These are phyloP conservation scores for Neohortaea acidophila DNA, from an alignment of 495 filamentous ascomycete genomes.

Conservation along the genomic window DNA sequence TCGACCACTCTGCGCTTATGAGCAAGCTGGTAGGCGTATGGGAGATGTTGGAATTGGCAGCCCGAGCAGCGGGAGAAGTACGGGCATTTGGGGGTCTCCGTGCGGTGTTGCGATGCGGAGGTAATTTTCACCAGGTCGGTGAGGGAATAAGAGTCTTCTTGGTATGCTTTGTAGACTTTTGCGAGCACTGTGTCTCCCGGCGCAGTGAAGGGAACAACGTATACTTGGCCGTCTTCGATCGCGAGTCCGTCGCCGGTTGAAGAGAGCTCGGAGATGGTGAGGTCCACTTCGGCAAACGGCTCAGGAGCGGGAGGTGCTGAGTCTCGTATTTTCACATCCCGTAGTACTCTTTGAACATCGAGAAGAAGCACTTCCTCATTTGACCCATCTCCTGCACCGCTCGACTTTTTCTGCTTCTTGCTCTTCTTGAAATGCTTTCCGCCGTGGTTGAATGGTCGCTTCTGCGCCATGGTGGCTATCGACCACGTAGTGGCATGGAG, in stretches of 20 bases:
- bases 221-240: constrained; percentile 52
- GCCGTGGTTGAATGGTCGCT: constrained; percentile 21
- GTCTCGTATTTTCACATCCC: constrained; percentile 23
- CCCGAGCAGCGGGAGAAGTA: constrained; percentile 83
- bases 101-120: constrained; percentile 54
- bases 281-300: constrained; percentile 58
- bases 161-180: constrained; percentile 58
- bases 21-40: constrained; percentile 68
- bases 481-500: no score
- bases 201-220: constrained; percentile 74
- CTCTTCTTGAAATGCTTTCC: constrained; percentile 32
- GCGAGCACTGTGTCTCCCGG: constrained; percentile 70
- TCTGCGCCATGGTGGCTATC: constrained; percentile 20
- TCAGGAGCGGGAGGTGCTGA: constrained; percentile 45
- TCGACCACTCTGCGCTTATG: constrained; percentile 78
- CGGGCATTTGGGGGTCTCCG: constrained; percentile 60
- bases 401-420: constrained; percentile 39
- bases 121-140: constrained; percentile 71
- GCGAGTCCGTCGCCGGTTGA: constrained; percentile 88
- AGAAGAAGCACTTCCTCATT: constrained; percentile 58
- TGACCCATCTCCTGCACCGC: constrained; percentile 19
- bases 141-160: constrained; percentile 45
- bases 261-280: constrained; percentile 58
- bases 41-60: constrained; percentile 94
- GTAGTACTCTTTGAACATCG: constrained; percentile 53